Percentiles rank a stretch among this genome's conserved stretches.
These are phyloP conservation scores for Aegilops speltoides DNA, from an alignment of 176 grass and related monocot genomes.

Conservation along the genomic window DNA sequence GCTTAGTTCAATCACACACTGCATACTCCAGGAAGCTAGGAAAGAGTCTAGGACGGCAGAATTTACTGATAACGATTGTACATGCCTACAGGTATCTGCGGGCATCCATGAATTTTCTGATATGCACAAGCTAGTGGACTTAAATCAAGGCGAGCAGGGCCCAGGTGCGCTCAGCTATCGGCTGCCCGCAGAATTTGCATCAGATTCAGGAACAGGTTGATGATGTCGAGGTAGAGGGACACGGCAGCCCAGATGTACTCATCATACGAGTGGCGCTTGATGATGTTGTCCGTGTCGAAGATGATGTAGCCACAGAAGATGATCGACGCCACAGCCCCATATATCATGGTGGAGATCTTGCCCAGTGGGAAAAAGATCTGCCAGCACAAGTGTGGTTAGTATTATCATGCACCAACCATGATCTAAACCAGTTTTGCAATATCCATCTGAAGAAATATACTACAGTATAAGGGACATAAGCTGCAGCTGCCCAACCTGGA, in stretches of 20 bases:
- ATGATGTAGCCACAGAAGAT: slow-evolving; percentile 84
- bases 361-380: slow-evolving; percentile 80
- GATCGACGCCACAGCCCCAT: slow-evolving; percentile 57
- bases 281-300: slow-evolving; percentile 74
- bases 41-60: not conserved
- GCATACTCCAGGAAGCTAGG: not conserved
- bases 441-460: not conserved
- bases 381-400: slow-evolving; percentile 19
- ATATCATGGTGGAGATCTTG: slow-evolving; percentile 75
- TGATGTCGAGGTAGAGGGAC: slow-evolving; percentile 69
- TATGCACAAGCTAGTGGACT: slow-evolving; percentile 33
- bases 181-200: slow-evolving; percentile 48
- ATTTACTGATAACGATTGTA: not conserved
- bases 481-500: slow-evolving; percentile 52
- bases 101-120: not conserved
- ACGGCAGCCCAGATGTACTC: slow-evolving; percentile 66
- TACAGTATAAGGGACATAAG: not conserved
- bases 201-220: slow-evolving; percentile 64
- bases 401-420: not conserved
- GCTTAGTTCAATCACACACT: not conserved
- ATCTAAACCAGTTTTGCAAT: not conserved
- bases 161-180: slow-evolving; percentile 21
- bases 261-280: slow-evolving; percentile 68
- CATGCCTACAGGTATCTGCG: not conserved
- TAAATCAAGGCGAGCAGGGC: not conserved